phyloP scores from a whole-genome alignment of 1,139 yeast genomes.

The Lodderomyces metapsilosis region DNA sequence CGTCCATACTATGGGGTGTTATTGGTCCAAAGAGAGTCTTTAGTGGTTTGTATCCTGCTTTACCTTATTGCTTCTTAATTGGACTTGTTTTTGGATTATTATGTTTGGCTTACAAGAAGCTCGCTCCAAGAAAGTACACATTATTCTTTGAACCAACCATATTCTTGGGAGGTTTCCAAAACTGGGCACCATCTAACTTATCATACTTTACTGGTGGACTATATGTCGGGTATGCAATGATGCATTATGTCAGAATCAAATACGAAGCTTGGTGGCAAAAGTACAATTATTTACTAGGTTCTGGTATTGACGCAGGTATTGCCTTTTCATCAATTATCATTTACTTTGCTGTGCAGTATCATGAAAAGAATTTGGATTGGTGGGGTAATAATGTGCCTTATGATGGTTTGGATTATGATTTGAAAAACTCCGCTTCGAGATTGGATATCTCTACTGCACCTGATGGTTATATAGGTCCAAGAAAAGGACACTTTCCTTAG shows the following conservation, averaged over 20 bases:
- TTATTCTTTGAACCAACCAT: conserved; percentile 42
- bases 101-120: conserved; percentile 40
- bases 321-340: conserved; percentile 50
- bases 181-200: conserved; percentile 47
- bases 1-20: conserved; percentile 65
- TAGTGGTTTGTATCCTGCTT: conserved; percentile 42
- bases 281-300: conserved; percentile 52
- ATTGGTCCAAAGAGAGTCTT: conserved; percentile 64
- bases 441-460: conserved; percentile 24
- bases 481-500: conserved; percentile 34
- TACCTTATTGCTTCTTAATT: conserved; percentile 53
- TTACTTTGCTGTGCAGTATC: conserved; percentile 51
- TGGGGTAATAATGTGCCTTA: conserved; percentile 54
- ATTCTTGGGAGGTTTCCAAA: conserved; percentile 38
- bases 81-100: conserved; percentile 48
- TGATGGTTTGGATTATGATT: conserved; percentile 36
- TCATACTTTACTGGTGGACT: conserved; percentile 45
- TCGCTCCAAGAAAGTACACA: conserved; percentile 27
- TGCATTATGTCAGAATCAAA: conserved; percentile 41
- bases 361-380: conserved; percentile 40
- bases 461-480: conserved; percentile 49
- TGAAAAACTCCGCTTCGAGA: conserved; percentile 23
- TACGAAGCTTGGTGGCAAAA: conserved; percentile 54
- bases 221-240: conserved; percentile 40
- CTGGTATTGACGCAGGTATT: conserved; percentile 52